Conservation (phyloP, 2,329 filamentous ascomycete genomes). For the Epichloe uncinata region DNA sequence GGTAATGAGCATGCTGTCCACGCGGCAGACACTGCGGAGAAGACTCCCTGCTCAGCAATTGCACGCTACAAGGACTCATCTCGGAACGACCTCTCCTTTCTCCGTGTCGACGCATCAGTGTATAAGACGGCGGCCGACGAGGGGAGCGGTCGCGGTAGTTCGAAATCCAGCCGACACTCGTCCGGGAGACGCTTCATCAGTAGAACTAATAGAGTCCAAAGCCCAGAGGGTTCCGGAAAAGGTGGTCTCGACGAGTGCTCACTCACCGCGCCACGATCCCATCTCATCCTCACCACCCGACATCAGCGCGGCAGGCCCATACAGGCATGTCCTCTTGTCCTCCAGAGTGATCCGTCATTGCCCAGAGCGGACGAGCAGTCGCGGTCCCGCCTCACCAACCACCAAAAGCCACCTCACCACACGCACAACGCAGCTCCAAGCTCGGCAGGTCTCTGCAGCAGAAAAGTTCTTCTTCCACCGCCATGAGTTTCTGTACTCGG, state of each 20-base stretch:
- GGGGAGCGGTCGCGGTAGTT: neutral
- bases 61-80: neutral
- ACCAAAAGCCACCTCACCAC: conserved; percentile 1
- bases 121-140: neutral
- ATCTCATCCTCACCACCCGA: neutral
- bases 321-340: conserved; percentile 8
- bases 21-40: neutral
- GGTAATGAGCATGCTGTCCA: neutral
- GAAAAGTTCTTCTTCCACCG: conserved; percentile 19
- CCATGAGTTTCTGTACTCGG: conserved; percentile 35
- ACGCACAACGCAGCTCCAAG: conserved; percentile 10
- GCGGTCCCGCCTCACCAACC: neutral
- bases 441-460: conserved; percentile 14
- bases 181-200: neutral
- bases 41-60: neutral
- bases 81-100: neutral
- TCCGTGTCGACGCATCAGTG: conserved; percentile 4
- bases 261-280: neutral
- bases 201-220: no score
- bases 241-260: neutral
- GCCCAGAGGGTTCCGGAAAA: no score
- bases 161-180: no score
- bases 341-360: conserved; percentile 8
- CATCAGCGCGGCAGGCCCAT: neutral
- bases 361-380: neutral